Percentiles rank a stretch among this genome's conserved stretches.
phyloP scores from a whole-genome alignment of 2,329 filamentous ascomycete species.

The Ophiobolus disseminans region DNA sequence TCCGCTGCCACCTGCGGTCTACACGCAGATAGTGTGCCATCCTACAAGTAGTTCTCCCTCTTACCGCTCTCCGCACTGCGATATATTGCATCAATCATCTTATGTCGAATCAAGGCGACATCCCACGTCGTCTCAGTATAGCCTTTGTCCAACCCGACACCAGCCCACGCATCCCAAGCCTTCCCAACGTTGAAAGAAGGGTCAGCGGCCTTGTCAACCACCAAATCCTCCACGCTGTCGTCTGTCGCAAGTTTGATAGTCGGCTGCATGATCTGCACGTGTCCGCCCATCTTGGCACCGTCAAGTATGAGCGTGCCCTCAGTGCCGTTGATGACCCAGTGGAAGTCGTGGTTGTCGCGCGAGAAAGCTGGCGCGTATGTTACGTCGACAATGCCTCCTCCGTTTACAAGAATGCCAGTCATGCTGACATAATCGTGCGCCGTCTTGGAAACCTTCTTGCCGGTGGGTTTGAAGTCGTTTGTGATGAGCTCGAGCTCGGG shows the following conservation, averaged over 20 bases:
- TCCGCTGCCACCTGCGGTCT: background rate
- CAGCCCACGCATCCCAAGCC: slow-evolving; percentile 64
- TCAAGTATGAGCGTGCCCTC: slow-evolving; percentile 44
- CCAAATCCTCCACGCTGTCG: slow-evolving; percentile 51
- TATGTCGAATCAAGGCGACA: slow-evolving; percentile 43
- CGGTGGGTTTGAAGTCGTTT: slow-evolving; percentile 20
- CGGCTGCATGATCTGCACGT: slow-evolving; percentile 55
- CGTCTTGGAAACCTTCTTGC: slow-evolving; percentile 33
- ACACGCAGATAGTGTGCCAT: too few relatives aligned
- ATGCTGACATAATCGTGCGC: slow-evolving; percentile 39
- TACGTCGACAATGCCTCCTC: slow-evolving; percentile 33
- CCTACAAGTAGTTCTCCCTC: slow-evolving; percentile 37
- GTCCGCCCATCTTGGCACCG: slow-evolving; percentile 27
- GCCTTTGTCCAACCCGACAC: slow-evolving; percentile 31
- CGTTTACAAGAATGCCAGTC: slow-evolving; percentile 25
- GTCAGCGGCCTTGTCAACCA: slow-evolving; percentile 58
- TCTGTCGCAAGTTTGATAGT: slow-evolving; percentile 40
- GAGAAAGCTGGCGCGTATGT: slow-evolving; percentile 29
- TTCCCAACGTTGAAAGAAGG: slow-evolving; percentile 61
- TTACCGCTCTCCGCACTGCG: slow-evolving; percentile 40
- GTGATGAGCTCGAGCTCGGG: slow-evolving; percentile 30
- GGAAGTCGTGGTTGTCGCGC: slow-evolving; percentile 34
- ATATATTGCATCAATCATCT: slow-evolving; percentile 48
- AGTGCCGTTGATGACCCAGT: slow-evolving; percentile 50
- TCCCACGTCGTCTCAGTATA: slow-evolving; percentile 40